Base-by-base conservation (phyloP, 2,329 filamentous ascomycete genomes). In the Ambrosiella cleistominuta region DNA sequence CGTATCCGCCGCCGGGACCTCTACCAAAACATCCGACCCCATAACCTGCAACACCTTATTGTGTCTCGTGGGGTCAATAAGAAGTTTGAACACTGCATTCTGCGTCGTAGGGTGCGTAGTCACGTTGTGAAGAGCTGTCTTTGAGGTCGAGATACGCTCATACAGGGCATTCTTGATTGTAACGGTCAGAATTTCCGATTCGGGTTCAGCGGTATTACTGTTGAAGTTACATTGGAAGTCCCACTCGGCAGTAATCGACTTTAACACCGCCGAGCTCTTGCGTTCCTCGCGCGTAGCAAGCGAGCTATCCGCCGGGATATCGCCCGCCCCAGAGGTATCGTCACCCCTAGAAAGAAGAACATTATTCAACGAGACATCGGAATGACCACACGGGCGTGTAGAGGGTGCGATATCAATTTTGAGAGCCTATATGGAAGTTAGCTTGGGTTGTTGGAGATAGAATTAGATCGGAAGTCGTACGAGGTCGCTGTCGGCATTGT, bases 41-140 rank as follows among this genome's bases (percentile, higher is more conserved):
- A 60, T 44, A 35, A 60, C 59, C 37, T 60, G 56, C 17, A 54
- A 35, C 35, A 61, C 49, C 53, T 58, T 61, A n/a, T 42, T 47
- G n/a, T 42, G 47, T 13, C 47, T 47, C 4, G 56, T 61, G 13
- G 57, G 56, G 11, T 61, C 59, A 38, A 60, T 58, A 36, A 60
- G 39, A 9, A 60, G 51, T 35, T 60, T 60, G 27, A 60, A 60
- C n/a, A 60, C 59, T 3, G 59, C 42, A 52, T 60, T 60, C 27
- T 60, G 59, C 4, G 58, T 39, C 9, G 59, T 35, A 8, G 59
- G 44, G 12, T 19, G 49, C n/a, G 56, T 52, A 1, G 59, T 57
- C 4, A 44, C 19, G 11, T 60, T 57, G 19, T 49, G 35, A 5
- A 61, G n/a, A 12, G 47, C 53, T 3, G 49, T 58, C n/a, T 54